Conservation (phyloP, 164 flowering plant species). For the Magnolia kwangsiensis region DNA sequence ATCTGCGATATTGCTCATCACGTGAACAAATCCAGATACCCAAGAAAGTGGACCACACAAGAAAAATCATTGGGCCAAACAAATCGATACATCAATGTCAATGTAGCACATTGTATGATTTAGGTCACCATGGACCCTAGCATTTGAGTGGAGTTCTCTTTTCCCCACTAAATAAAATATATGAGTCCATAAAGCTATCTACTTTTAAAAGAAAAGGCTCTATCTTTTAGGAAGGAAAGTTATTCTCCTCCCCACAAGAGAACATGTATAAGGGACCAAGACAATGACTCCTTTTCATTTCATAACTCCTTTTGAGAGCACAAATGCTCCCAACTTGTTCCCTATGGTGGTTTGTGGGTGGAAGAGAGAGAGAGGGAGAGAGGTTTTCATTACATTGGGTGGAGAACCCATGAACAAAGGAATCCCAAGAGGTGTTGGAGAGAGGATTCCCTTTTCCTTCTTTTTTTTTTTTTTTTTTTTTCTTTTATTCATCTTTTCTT, state of each 20-base stretch:
- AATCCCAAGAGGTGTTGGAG: constrained; percentile 9
- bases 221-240: not conserved
- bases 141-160: constrained; percentile 31
- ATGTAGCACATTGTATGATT: not conserved
- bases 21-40: not conserved
- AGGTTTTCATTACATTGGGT: not conserved
- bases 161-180: constrained; percentile 22
- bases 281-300: constrained; percentile 28
- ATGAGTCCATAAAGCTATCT: constrained; percentile 10
- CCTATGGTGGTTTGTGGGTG: constrained; percentile 6
- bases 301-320: constrained; percentile 26
- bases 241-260: constrained; percentile 21
- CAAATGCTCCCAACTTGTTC: constrained; percentile 27
- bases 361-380: not conserved
- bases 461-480: too few relatives aligned
- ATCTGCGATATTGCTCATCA: not conserved
- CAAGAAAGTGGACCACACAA: not conserved
- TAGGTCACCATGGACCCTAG: constrained; percentile 9
- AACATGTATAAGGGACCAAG: constrained; percentile 35
- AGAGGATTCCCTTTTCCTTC: constrained; percentile 8
- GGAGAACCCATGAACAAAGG: constrained; percentile 16
- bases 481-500: too few relatives aligned
- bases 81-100: not conserved
- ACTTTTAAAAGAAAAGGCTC: not conserved
- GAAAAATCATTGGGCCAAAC: constrained; percentile 1